phyloP scores from a whole-genome alignment of 2,329 filamentous ascomycete genomes.

The Chaetomiaceae sp. region DNA sequence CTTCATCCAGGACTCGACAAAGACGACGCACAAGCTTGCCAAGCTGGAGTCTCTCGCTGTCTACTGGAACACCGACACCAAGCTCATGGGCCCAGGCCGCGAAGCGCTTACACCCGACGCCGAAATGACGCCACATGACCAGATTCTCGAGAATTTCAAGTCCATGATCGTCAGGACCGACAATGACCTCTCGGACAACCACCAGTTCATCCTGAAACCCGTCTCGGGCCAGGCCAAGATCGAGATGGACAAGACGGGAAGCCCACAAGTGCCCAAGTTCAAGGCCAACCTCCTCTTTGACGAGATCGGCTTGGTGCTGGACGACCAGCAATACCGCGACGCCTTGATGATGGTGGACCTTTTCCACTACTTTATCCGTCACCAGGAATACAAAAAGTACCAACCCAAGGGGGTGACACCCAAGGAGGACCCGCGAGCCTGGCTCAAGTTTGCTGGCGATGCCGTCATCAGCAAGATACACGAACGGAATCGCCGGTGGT shows the following conservation, averaged over 20 bases:
- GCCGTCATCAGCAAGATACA: constrained; percentile 92
- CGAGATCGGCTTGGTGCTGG: constrained; percentile 94
- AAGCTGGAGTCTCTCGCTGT: constrained; percentile 84
- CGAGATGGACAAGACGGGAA: constrained; percentile 89
- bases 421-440: constrained; percentile 86
- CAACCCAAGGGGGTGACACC: constrained; percentile 77
- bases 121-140: constrained; percentile 63
- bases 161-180: constrained; percentile 73
- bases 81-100: constrained; percentile 75
- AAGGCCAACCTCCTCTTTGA: constrained; percentile 92
- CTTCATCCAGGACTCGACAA: constrained; percentile 83
- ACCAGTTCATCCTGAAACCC: constrained; percentile 94
- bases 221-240: constrained; percentile 94
- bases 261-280: constrained; percentile 72
- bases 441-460: constrained; percentile 86
- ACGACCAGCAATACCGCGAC: constrained; percentile 96
- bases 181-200: constrained; percentile 43
- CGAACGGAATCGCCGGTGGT: constrained; percentile 87
- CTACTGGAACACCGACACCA: constrained; percentile 96
- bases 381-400: constrained; percentile 92
- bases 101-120: constrained; percentile 58
- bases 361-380: constrained; percentile 96
- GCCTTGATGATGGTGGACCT: constrained; percentile 96
- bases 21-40: constrained; percentile 87
- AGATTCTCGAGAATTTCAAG: constrained; percentile 72